Conservation (phyloP, 2,329 filamentous ascomycete genomes). For the Diaporthe ilicicola region DNA sequence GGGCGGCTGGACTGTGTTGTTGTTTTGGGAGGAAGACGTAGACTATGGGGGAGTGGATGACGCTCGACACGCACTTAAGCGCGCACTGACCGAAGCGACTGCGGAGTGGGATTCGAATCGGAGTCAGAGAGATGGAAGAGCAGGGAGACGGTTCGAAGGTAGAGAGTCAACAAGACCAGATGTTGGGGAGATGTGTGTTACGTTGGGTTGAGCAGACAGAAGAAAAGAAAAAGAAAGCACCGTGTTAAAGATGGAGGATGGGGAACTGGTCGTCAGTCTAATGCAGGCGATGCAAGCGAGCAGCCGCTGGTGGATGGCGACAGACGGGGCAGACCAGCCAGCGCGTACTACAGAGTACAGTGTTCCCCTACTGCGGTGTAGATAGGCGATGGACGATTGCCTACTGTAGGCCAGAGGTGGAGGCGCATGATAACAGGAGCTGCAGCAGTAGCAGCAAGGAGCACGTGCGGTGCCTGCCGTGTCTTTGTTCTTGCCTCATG, state of each 20-base stretch:
- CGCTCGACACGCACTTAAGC: slow-evolving; percentile 16
- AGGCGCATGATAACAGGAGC: slow-evolving; percentile 4
- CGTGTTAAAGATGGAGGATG: slow-evolving; percentile 3
- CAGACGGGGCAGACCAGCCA: slow-evolving; percentile 15
- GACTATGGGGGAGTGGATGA: slow-evolving; percentile 3
- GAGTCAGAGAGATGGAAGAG: background rate
- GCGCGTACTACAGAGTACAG: background rate
- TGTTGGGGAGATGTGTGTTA: background rate
- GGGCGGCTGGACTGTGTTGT: slow-evolving; percentile 34
- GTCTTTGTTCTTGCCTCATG: background rate
- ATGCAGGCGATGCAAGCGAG: slow-evolving; percentile 14
- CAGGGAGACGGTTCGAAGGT: background rate
- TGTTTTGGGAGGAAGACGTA: background rate
- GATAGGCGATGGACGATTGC: background rate
- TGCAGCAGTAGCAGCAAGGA: background rate
- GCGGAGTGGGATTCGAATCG: slow-evolving; percentile 7
- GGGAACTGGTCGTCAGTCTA: background rate
- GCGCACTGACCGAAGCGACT: background rate
- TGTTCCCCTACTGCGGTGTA: background rate
- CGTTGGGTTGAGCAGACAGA: background rate
- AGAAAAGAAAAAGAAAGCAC: background rate
- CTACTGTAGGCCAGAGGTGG: slow-evolving; percentile 9
- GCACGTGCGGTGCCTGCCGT: slow-evolving; percentile 15
- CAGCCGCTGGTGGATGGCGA: slow-evolving; percentile 11
- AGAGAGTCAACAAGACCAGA: background rate